Conservation (phyloP, 495 filamentous ascomycete species). For the Sabuloglossum arenarium region DNA sequence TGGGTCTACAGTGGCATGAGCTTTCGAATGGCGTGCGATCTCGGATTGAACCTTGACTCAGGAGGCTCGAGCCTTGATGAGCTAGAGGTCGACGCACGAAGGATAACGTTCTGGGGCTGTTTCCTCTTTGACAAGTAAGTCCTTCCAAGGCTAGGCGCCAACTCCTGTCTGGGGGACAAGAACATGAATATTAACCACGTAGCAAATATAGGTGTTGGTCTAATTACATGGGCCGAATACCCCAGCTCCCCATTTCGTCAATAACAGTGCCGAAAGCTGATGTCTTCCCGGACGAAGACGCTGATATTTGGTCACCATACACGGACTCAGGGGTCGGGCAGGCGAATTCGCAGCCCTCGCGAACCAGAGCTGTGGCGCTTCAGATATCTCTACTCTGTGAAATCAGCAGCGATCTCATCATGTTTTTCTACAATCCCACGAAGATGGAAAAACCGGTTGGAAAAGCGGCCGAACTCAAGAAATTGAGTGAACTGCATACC, state of each 20-base stretch:
- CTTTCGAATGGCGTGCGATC: conserved; percentile 93
- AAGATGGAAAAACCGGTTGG: conserved; percentile 34
- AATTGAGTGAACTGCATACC: conserved; percentile 74
- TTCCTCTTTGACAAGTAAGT: conserved; percentile 84
- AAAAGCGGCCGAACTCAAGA: conserved; percentile 74
- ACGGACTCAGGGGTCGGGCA: conserved; percentile 59
- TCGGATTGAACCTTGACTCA: conserved; percentile 80
- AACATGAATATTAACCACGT: background rate
- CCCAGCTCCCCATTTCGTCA: conserved; percentile 58
- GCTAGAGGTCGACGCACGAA: conserved; percentile 67
- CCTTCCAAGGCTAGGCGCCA: background rate
- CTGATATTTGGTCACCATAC: conserved; percentile 71
- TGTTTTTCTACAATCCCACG: conserved; percentile 75
- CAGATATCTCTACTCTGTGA: conserved; percentile 74
- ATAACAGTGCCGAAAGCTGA: conserved; percentile 76
- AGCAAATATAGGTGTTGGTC: conserved; percentile 63
- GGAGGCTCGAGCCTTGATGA: conserved; percentile 45
- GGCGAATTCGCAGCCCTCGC: conserved; percentile 52
- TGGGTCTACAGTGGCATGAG: conserved; percentile 98
- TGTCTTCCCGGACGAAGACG: conserved; percentile 77
- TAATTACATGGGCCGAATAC: conserved; percentile 86
- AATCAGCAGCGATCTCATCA: conserved; percentile 77
- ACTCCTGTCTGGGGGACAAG: background rate
- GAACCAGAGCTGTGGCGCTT: conserved; percentile 62
- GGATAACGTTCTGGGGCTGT: conserved; percentile 96